phyloP scores from a whole-genome alignment of 148 eudicot genomes.

The Rhododendron griersonianum region DNA sequence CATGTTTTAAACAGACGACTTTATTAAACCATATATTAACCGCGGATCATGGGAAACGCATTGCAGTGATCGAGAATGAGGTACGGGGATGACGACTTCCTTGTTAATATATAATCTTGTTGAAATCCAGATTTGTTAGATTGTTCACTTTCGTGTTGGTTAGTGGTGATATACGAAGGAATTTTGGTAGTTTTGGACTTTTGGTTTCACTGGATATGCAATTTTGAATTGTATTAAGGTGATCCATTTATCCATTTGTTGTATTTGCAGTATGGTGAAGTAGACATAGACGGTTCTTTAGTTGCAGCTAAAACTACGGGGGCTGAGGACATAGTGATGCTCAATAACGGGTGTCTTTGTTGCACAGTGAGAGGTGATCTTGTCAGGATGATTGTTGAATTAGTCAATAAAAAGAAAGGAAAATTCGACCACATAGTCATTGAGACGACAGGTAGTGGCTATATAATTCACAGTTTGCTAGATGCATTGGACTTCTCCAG shows the following conservation, averaged over 20 bases:
- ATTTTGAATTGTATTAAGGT: neutral
- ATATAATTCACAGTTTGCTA: neutral
- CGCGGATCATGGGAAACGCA: constrained; percentile 87
- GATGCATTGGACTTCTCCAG: neutral
- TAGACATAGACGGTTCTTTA: constrained; percentile 95
- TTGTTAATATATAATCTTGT: neutral
- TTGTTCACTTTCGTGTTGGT: neutral
- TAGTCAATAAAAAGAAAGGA: constrained; percentile 80
- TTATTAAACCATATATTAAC: constrained; percentile 79
- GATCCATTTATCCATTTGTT: neutral
- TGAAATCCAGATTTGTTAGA: neutral
- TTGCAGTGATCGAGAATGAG: constrained; percentile 97
- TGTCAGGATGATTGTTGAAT: constrained; percentile 87
- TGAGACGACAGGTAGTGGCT: constrained; percentile 80
- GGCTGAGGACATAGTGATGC: constrained; percentile 97
- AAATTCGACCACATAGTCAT: constrained; percentile 93
- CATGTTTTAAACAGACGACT: constrained; percentile 68
- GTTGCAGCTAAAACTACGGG: constrained; percentile 88
- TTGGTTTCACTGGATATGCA: neutral
- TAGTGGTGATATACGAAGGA: neutral
- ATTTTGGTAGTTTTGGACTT: neutral
- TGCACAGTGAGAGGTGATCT: constrained; percentile 99
- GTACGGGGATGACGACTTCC: constrained; percentile 25
- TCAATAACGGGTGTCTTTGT: constrained; percentile 94
- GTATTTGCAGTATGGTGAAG: constrained; percentile 82